Conservation (phyloP, 371 early-diverging fungal genomes). For the Amoeboaphelidium protococcarum region DNA sequence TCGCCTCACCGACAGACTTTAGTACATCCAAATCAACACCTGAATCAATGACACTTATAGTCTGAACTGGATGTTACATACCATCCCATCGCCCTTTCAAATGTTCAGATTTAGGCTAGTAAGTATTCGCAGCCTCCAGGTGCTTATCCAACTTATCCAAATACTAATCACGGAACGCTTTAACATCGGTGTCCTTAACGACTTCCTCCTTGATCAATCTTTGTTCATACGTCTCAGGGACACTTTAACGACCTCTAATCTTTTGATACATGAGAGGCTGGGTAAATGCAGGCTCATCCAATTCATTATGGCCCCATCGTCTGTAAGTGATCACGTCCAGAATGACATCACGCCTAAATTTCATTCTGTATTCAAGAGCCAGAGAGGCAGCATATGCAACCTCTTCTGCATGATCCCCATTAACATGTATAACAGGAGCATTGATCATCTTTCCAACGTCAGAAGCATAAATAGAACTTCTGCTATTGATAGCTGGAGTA, state of each 20-base stretch:
- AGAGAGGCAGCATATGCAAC: conserved; percentile 55
- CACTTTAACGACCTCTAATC: conserved; percentile 50
- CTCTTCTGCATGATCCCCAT: conserved; percentile 80
- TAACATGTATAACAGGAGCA: conserved; percentile 83
- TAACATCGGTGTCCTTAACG: conserved; percentile 14
- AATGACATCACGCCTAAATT: conserved; percentile 66
- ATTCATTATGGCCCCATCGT: conserved; percentile 87
- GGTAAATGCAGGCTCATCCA: conserved; percentile 89
- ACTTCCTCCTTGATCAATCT: conserved; percentile 14
- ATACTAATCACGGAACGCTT: conserved; percentile 22
- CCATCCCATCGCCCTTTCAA: conserved; percentile 37
- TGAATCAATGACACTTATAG: conserved; percentile 6
- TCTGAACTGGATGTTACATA: conserved; percentile 24
- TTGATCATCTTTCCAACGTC: conserved; percentile 86
- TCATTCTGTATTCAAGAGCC: conserved; percentile 67
- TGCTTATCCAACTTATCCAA: conserved; percentile 25
- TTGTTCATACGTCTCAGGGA: conserved; percentile 52
- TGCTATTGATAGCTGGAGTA: conserved; percentile 66
- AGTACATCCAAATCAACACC: conserved; percentile 20
- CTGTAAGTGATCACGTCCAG: conserved; percentile 78
- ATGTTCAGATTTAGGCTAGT: conserved; percentile 26
- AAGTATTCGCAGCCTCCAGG: conserved; percentile 23
- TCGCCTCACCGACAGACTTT: conserved; percentile 32
- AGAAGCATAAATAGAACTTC: conserved; percentile 64
- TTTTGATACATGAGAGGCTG: conserved; percentile 86